Percentiles rank a stretch among this genome's conserved stretches.
Evolutionary conservation across 176 grass and related monocot genomes (phyloP).

Genomic region (Oryza glaberrima): DNA sequence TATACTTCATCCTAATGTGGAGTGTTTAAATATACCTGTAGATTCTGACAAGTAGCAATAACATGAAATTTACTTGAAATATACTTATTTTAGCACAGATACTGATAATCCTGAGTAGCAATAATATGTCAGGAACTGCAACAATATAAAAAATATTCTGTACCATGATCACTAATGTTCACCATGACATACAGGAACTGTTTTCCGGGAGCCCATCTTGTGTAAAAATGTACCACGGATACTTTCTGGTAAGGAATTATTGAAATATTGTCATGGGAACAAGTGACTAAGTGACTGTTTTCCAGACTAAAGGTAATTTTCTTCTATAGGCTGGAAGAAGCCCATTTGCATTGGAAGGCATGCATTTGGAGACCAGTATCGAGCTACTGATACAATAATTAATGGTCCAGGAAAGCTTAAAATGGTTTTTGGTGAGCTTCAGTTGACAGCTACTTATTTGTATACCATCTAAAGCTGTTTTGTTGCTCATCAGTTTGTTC

Average conservation of each 20-base stretch:
- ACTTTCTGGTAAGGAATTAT: constrained; percentile 70
- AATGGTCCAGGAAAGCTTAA: constrained; percentile 93
- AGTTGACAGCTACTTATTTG: constrained; percentile 11
- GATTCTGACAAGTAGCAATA: not conserved
- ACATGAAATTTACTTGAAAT: not conserved
- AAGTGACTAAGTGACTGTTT: constrained; percentile 23
- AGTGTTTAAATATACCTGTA: not conserved
- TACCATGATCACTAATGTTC: constrained; percentile 25
- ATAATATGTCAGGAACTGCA: not conserved
- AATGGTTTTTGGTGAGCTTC: constrained; percentile 88
- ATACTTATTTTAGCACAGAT: not conserved
- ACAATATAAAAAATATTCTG: not conserved
- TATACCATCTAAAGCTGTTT: not conserved
- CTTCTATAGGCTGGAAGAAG: constrained; percentile 81
- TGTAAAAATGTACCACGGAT: constrained; percentile 80
- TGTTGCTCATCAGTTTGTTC: constrained; percentile 27
- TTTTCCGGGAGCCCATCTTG: constrained; percentile 95
- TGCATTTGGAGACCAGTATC: constrained; percentile 97
- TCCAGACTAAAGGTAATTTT: not conserved
- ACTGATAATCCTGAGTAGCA: not conserved
- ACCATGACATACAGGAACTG: constrained; percentile 63
- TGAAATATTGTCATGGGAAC: not conserved
- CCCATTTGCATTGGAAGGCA: constrained; percentile 98
- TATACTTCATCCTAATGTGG: not conserved
- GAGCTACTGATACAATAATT: constrained; percentile 85